These are phyloP conservation scores for Hygrophorus pudorinus DNA, from an alignment of 768 basidiomycete genomes.

Conservation along the genomic window DNA sequence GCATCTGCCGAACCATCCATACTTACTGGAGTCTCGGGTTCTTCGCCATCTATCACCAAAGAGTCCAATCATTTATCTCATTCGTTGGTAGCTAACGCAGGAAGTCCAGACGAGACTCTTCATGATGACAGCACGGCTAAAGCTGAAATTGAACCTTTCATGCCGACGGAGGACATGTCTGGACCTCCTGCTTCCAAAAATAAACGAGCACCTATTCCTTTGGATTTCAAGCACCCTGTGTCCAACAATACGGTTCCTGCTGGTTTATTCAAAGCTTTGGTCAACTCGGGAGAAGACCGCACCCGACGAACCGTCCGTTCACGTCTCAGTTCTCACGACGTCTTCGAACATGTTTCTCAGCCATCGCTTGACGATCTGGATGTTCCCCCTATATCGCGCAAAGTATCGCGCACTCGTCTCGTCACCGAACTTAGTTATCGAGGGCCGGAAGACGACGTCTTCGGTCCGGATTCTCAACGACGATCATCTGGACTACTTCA, in stretches of 20 bases:
- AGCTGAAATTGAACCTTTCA: conserved; percentile 16
- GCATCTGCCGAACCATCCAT: conserved; percentile 51
- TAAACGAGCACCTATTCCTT: conserved; percentile 67
- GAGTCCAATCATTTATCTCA: conserved; percentile 12
- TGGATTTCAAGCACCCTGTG: conserved; percentile 52
- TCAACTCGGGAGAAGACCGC: conserved; percentile 48
- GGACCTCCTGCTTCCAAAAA: conserved; percentile 20
- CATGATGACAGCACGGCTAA: conserved; percentile 28
- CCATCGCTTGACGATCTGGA: conserved; percentile 74
- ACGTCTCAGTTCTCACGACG: conserved; percentile 62
- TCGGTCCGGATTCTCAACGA: conserved; percentile 32
- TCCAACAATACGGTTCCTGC: conserved; percentile 74
- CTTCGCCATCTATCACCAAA: conserved; percentile 21
- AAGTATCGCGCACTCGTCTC: conserved; percentile 40
- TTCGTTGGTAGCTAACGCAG: conserved; percentile 8
- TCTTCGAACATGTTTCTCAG: conserved; percentile 54
- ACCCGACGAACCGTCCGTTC: conserved; percentile 68
- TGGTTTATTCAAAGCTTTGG: conserved; percentile 76
- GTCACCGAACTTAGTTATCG: conserved; percentile 45
- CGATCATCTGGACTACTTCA: conserved; percentile 51
- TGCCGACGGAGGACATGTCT: conserved; percentile 18
- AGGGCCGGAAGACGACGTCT: conserved; percentile 26
- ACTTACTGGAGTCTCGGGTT: conserved; percentile 50
- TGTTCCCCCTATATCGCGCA: conserved; percentile 59
- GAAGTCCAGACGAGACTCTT: conserved; percentile 15